Conservation (phyloP, 2,329 filamentous ascomycete species). For the Orbilia oligospora region DNA sequence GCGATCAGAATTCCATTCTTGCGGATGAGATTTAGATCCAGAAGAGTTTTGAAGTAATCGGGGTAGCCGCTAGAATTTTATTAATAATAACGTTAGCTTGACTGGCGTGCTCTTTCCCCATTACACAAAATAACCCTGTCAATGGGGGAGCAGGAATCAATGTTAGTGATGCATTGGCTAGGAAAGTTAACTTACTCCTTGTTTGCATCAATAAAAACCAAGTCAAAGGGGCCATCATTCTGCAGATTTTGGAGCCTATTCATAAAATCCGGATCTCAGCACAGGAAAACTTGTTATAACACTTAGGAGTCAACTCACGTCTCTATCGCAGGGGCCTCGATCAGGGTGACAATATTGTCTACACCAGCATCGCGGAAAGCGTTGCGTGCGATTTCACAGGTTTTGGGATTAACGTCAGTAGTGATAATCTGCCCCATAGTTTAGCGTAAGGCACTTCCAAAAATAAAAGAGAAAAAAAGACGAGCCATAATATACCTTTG, state of each 20-base stretch:
- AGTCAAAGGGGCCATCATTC: slow-evolving; percentile 62
- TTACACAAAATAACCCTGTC: neutral
- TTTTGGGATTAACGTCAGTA: slow-evolving; percentile 48
- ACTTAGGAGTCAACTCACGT: neutral
- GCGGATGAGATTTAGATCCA: slow-evolving; percentile 67
- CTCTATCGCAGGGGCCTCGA: slow-evolving; percentile 52
- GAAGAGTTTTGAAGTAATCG: slow-evolving; percentile 55
- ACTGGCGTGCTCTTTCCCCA: slow-evolving; percentile 12
- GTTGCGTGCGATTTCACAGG: slow-evolving; percentile 27
- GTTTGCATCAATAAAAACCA: slow-evolving; percentile 66
- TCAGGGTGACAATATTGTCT: slow-evolving; percentile 42
- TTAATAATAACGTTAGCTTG: slow-evolving; percentile 42
- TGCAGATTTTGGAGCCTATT: neutral
- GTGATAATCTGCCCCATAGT: slow-evolving; percentile 56
- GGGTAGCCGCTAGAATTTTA: slow-evolving; percentile 57
- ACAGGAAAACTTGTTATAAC: no score
- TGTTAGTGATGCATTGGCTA: no score
- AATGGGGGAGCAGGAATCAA: neutral
- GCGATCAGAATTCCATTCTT: slow-evolving; percentile 71
- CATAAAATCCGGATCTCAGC: neutral
- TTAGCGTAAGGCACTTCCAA: neutral
- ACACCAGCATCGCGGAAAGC: slow-evolving; percentile 53
- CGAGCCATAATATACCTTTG: slow-evolving; percentile 51
- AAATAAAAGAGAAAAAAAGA: no score
- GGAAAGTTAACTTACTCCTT: slow-evolving; percentile 62